Base-by-base conservation (phyloP, 345 rosid genomes). In the Hibiscus tridactylites region DNA sequence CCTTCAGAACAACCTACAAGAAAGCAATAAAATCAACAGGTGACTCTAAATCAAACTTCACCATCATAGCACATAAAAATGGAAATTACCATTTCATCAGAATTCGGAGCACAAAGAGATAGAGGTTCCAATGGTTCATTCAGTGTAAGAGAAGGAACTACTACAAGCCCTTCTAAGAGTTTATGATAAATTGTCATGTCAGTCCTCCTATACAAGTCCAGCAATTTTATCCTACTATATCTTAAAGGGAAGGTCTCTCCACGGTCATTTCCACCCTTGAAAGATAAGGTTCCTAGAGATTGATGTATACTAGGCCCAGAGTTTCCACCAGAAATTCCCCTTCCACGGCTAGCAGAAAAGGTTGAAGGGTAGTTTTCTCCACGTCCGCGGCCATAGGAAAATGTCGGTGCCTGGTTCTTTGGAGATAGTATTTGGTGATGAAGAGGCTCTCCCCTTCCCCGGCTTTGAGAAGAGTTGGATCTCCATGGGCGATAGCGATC, bases 401-500 rank as follows among this genome's bases (percentile, higher is more conserved):
- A 86, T 52, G 84, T 26, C 33, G 92, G 71, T 76, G 62, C 80
- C 56, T 85, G 97, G 79, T 92, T 95, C 85, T 79, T 88, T 63
- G 93, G 81, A 5, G 84, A 78, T 71, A 77, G 71, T 67, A 72
- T 64, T 76, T 80, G 93, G 75, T 79, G 85, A 79, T 87, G 93
- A 74, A 80, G 80, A 71, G 84, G 72, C 69, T 92, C 99, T 42
- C 87, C 97, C 81, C 87, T 90, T 77, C 89, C 91, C 64, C 97
- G 86, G 60, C 86, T 77, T 76, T 86, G 97, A 31, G 82, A 85
- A 15, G 78, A 79, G 68, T 65, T 76, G 31, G 93, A 82, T 79
- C 99, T 90, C 99, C 99, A 89, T 3, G 96, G 90, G 46, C 89
- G 85, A 81, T 80, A 78, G 78, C 77, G 86, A 58, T 90, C 97